These are phyloP conservation scores for Trichoderma atroviride DNA, from an alignment of 2,329 filamentous ascomycete genomes.

Conservation along the genomic window DNA sequence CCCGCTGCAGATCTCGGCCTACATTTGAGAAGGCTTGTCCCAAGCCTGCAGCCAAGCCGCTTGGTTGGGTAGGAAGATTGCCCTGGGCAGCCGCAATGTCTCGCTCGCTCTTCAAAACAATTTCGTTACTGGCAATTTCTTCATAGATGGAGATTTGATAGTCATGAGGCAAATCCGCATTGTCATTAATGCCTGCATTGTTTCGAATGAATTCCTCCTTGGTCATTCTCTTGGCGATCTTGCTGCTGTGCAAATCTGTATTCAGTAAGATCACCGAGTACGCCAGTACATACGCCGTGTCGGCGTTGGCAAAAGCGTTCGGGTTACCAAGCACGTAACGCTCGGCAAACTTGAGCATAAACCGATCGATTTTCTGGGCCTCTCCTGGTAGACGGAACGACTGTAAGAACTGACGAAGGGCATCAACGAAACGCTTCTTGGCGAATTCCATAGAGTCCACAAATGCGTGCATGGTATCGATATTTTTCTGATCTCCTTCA, in stretches of 20 bases:
- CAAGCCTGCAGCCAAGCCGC: constrained; percentile 77
- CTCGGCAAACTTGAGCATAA: constrained; percentile 99
- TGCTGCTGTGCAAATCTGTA: constrained; percentile 89
- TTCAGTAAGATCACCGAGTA: constrained; percentile 98
- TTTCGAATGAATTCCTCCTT: constrained; percentile 99
- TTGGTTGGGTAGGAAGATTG: constrained; percentile 58
- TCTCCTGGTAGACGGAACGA: constrained; percentile 94
- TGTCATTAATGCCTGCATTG: constrained; percentile 97
- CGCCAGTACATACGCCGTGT: constrained; percentile 92
- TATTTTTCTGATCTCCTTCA: constrained; percentile 89
- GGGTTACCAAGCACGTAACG: constrained; percentile 94
- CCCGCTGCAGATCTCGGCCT: constrained; percentile 85
- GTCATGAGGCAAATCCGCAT: constrained; percentile 87
- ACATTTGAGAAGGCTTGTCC: constrained; percentile 90
- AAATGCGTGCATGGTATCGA: constrained; percentile 98
- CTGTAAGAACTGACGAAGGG: constrained; percentile 87
- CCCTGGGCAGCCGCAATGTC: constrained; percentile 84
- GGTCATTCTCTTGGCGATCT: constrained; percentile 84
- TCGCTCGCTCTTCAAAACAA: constrained; percentile 89
- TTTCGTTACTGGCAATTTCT: constrained; percentile 88
- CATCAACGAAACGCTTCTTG: constrained; percentile 89
- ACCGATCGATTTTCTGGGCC: constrained; percentile 97
- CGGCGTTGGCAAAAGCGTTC: constrained; percentile 95
- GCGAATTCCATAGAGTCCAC: constrained; percentile 94
- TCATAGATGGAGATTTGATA: constrained; percentile 90